Base-by-base conservation (phyloP, 2,329 filamentous ascomycete genomes). In the Fusarium zealandicum region DNA sequence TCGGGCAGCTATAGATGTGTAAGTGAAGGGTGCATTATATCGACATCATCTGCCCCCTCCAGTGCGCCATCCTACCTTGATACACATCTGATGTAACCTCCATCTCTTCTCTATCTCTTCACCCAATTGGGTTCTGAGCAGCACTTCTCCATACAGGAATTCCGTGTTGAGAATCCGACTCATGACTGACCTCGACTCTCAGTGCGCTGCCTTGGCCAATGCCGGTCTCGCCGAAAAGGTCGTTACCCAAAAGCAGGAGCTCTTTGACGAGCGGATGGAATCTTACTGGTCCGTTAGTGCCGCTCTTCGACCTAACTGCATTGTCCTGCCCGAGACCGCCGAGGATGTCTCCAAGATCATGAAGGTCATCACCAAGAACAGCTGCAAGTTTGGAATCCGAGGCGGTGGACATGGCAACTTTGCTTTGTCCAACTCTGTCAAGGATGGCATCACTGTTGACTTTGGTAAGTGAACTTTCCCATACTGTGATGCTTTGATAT, bases 261-360 rank as follows among this genome's bases (percentile, higher is more conserved):
- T 61, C 13, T 75, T 73, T 40, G 43, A 57, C 22, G 65, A 65
- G 8, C 70, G 72, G 6, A 64, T 75, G 43, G 59, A 65, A 18
- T 68, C 70, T 1, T 76, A 75, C 65, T 76, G 71, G 70, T 75
- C 73, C 5, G 53, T 61, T 30, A 72, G 70, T 28, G 74, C 74
- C 2, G 72, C 72, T 7, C 54, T 75, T 20, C 45, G 64, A 4
- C 69, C 73, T 6, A 72, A 70, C 66, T 76, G 75, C 36, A 70
- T 75, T 59, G 71, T 69, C 7, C 57, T 73, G 42, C 74, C 73
- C 3, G 52, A 61, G 22, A 67, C 69, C 2, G 58, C 71, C 6
- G 54, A 71, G 6, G 75, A 79, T 51, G 74, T 77, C 6, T 71
- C 75, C 5, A 57, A 60, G 7, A 67, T 70, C 3, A 64, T 78